phyloP scores from a whole-genome alignment of 148 eudicot genomes.

The Rhododendron ovatum region DNA sequence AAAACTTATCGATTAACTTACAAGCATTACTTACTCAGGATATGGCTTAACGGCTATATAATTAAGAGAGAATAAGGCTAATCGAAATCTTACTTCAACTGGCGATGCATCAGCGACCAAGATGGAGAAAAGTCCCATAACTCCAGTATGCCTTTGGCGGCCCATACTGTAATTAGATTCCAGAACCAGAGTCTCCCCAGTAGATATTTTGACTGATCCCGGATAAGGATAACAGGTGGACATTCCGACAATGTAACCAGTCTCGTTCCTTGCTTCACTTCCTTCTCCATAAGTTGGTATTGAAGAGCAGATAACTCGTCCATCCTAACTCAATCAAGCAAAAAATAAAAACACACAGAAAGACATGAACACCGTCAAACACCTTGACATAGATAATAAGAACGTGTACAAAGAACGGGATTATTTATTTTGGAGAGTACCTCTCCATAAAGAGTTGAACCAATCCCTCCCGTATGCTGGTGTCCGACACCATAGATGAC shows the following conservation, averaged over 20 bases:
- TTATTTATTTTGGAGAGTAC: conserved; percentile 24
- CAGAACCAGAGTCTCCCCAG: conserved; percentile 64
- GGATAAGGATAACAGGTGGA: conserved; percentile 79
- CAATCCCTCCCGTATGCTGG: conserved; percentile 60
- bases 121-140: conserved; percentile 90
- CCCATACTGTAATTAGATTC: conserved; percentile 68
- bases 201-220: conserved; percentile 53
- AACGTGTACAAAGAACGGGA: neutral
- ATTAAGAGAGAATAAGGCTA: neutral
- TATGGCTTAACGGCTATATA: no score
- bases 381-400: neutral
- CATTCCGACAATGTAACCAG: conserved; percentile 91
- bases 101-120: conserved; percentile 57
- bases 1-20: neutral
- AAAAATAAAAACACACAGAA: neutral
- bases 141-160: conserved; percentile 58
- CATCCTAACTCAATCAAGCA: conserved; percentile 37
- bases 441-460: conserved; percentile 17
- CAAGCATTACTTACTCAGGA: neutral
- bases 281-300: conserved; percentile 71
- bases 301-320: conserved; percentile 67
- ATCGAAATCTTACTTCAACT: conserved; percentile 22
- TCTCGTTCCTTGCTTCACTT: conserved; percentile 67
- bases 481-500: conserved; percentile 78
- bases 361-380: neutral